Base-by-base conservation (phyloP, 2,329 filamentous ascomycete genomes). In the Dendrostoma leiphaemia region DNA sequence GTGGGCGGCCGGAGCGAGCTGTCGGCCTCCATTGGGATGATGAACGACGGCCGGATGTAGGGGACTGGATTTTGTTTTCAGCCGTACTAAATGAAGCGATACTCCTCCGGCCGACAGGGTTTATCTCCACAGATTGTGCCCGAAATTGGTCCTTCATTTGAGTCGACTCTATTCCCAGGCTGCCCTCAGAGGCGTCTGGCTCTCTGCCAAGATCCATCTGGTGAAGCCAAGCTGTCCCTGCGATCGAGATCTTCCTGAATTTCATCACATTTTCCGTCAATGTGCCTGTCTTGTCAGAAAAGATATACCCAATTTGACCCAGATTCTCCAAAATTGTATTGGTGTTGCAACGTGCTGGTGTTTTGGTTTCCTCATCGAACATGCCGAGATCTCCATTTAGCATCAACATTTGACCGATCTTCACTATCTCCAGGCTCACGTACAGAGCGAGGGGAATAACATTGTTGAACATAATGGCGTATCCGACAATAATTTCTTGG, bases 401-500 rank as follows among this genome's bases (percentile, higher is more conserved):
- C 66, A 96, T 82, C 53, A 92, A 77, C 77, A 96, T 86, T 65
- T 85, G 82, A 4, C 81, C 88, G 7, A 95, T 77, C 68, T 95
- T 95, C 69, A 94, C 86, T 55, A 96, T 79, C 60, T 97, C 92
- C 69, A 97, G 77, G 66, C 87, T 94, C 62, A 97, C 90, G 62
- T 96, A 97, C 1, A 97, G 79, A 0, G 91, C 91, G 15, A 97
- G 80, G 0, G 93, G 93, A 56, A 97, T 92, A 72, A 96, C 85
- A 35, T 94, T 97, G 70, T 97, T 97, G 73, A 96, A 96, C 84
- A 96, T 93, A 71, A 97, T 96, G 61, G 96, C 84, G 67, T 91
- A 97, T 0, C 90, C 91, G 26, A 93, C 86, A 60, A 97, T 86
- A 56, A 95, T 91, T 31, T 91, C 85, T 60, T 90, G 83, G 62